Percentiles rank a stretch among this genome's conserved stretches.
Evolutionary conservation across 495 filamentous ascomycete genomes (phyloP).

Genomic region (Penicillium roqueforti): DNA sequence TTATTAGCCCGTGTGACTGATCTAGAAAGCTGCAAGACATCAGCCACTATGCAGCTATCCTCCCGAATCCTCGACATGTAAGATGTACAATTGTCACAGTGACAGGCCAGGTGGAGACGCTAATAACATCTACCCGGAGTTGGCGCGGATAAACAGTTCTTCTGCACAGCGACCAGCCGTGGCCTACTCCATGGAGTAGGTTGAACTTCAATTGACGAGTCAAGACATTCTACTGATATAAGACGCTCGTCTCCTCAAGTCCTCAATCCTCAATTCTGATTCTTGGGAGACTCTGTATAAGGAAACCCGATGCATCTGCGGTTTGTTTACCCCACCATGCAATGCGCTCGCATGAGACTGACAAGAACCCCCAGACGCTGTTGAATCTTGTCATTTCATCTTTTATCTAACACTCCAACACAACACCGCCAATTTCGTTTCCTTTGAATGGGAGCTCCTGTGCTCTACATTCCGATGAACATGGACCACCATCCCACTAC

Average conservation of each 20-base stretch:
- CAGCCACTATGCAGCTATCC: neutral
- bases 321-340: neutral
- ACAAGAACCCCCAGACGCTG: neutral
- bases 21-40: neutral
- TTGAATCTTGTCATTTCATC: neutral
- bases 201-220: neutral
- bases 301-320: neutral
- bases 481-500: neutral
- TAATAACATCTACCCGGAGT: slow-evolving; percentile 2
- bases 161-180: neutral
- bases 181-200: neutral
- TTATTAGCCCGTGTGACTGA: too few species aligned
- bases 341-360: neutral
- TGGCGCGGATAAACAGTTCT: neutral
- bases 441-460: neutral
- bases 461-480: neutral
- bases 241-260: neutral
- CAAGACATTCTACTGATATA: neutral
- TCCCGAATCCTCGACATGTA: neutral
- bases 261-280: neutral
- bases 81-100: neutral
- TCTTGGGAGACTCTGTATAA: neutral
- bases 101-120: neutral
- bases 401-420: neutral
- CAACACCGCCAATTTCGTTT: neutral